A percentile compares a stretch with the other conserved stretches of the same genome.
Conservation (phyloP, 2,329 filamentous ascomycete genomes). For the Scytalidium sp. region DNA sequence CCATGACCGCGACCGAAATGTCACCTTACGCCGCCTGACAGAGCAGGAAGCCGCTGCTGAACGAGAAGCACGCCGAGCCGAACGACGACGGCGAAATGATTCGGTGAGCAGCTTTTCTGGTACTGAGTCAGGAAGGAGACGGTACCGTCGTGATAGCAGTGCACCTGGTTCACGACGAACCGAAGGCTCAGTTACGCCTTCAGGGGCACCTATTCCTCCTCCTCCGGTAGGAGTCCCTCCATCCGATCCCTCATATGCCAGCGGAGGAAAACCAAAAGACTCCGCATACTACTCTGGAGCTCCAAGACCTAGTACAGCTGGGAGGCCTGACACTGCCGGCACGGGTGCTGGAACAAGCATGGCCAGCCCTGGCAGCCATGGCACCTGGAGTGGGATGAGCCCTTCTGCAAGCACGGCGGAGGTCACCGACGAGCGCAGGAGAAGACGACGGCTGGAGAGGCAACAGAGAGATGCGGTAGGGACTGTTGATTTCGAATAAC, state of each 20-base stretch:
- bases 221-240: slow-evolving; percentile 27
- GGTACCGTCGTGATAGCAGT: slow-evolving; percentile 54
- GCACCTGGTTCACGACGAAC: slow-evolving; percentile 31
- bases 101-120: slow-evolving; percentile 56
- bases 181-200: slow-evolving; percentile 20
- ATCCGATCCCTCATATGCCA: slow-evolving; percentile 52
- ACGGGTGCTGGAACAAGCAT: slow-evolving; percentile 13
- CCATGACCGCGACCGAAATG: slow-evolving; percentile 57
- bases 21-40: slow-evolving; percentile 59
- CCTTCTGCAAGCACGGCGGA: slow-evolving; percentile 27
- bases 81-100: slow-evolving; percentile 41
- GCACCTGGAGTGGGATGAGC: slow-evolving; percentile 30
- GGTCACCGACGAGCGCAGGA: slow-evolving; percentile 48
- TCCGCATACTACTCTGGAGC: slow-evolving; percentile 58
- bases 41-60: slow-evolving; percentile 54
- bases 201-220: slow-evolving; percentile 46
- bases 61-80: slow-evolving; percentile 21
- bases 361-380: slow-evolving; percentile 25
- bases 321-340: slow-evolving; percentile 20
- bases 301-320: neutral
- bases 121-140: slow-evolving; percentile 45
- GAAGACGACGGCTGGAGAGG: slow-evolving; percentile 55
- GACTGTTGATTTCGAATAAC: neutral
- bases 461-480: slow-evolving; percentile 12
- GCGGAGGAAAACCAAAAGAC: slow-evolving; percentile 51